Conservation (phyloP, 176 grass and related monocot genomes). For the Puccinellia tenuiflora region DNA sequence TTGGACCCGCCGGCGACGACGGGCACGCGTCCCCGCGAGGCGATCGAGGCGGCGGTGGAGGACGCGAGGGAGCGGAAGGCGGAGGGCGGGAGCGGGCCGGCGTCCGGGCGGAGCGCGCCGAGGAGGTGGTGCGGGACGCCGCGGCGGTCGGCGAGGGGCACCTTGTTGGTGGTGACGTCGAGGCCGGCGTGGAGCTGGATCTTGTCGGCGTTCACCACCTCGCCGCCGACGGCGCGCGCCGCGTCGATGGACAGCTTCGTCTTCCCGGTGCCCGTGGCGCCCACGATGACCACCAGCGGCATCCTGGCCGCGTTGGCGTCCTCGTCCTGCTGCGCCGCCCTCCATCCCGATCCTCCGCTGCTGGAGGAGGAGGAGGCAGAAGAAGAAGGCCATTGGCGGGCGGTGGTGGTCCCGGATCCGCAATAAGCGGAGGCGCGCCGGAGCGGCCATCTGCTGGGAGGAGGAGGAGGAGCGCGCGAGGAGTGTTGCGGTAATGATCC, state of each 20-base stretch:
- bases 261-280: conserved; percentile 76
- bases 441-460: background rate
- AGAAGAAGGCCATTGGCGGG: background rate
- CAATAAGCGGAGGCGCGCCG: background rate
- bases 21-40: conserved; percentile 15
- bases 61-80: conserved; percentile 39
- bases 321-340: background rate
- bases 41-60: conserved; percentile 6
- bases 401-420: background rate
- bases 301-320: background rate
- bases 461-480: background rate
- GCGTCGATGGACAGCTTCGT: conserved; percentile 77
- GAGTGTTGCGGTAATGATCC: conserved; percentile 19
- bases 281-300: conserved; percentile 62
- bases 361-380: background rate
- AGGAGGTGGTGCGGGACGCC: conserved; percentile 76
- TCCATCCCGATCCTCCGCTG: background rate
- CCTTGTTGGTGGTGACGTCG: conserved; percentile 84
- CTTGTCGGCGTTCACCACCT: conserved; percentile 83
- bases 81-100: conserved; percentile 33
- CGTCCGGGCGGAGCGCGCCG: conserved; percentile 39
- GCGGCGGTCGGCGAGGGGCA: conserved; percentile 33
- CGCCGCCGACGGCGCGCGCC: conserved; percentile 25
- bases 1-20: conserved; percentile 74
- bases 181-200: conserved; percentile 75